Evolutionary conservation across 2,329 filamentous ascomycete genomes (phyloP), one percentile per base, ranked within the genome.

Genomic region (Alternaria brassicae): DNA sequence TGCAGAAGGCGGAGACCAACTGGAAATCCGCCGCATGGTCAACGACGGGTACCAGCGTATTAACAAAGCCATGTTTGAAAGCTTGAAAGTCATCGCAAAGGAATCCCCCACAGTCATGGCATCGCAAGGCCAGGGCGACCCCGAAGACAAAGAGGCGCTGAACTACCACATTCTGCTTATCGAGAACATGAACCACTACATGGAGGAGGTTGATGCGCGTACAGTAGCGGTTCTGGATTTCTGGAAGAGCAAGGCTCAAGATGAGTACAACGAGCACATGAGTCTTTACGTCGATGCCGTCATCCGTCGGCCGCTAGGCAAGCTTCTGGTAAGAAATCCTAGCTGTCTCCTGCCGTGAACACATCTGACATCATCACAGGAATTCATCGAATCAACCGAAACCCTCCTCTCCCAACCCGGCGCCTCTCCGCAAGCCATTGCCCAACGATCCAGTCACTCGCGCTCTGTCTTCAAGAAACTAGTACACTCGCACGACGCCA

Each of bases 101-200:
- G 87, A 89, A 69, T 84, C 83, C 30, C 86, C 87, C 0, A 75
- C 78, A 2, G 80, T 80, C 17, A 78, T 78, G 76, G 82, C 91
- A 84, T 76, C 81, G 61, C 76, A 82, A 66, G 76, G 80, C 42
- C 77, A 81, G 66, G 80, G 79, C 49, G 89, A 91, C 69, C 85
- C 87, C 1, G 95, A 98, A 77, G 95, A 98, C 75, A 98, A 99
- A 80, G 93, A 97, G 77, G 92, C 93, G 5, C 86, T 99, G 61
- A 98, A 98, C 80, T 97, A 96, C 80, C 93, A 98, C 78, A 97
- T 99, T 71, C 85, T 98, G 32, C 85, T 98, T 53, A 98, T 99
- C 68, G 94, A 99, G 78, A 99, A 99, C 78, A 97, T 97, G 93
- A 96, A 97, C 74, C 93, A 97, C 78, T 98, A 96, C 79, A 83